Conservation (phyloP, 2,329 filamentous ascomycete genomes). For the Xenosphaeropsis pyriputrescens region DNA sequence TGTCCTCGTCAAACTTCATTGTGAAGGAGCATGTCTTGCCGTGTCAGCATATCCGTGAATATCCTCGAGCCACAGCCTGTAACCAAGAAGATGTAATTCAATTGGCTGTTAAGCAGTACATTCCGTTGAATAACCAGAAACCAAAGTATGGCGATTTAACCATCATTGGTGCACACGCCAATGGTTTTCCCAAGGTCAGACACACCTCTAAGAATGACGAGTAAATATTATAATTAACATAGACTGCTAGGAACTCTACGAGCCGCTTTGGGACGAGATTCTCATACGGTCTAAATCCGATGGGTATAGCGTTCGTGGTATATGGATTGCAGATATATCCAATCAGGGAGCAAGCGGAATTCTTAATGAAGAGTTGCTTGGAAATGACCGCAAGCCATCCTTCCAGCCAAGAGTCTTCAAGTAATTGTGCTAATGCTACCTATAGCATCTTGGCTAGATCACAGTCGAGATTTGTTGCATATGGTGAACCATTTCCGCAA, state of each 20-base stretch:
- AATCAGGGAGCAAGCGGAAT: constrained; percentile 70
- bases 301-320: constrained; percentile 58
- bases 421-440: background rate
- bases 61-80: constrained; percentile 54
- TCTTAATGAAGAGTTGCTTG: constrained; percentile 61
- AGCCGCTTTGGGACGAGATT: constrained; percentile 81
- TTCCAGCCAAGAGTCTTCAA: background rate
- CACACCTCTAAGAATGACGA: background rate
- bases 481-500: constrained; percentile 73
- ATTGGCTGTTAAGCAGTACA: constrained; percentile 79
- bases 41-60: constrained; percentile 71
- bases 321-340: constrained; percentile 86
- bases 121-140: constrained; percentile 51
- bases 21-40: constrained; percentile 62
- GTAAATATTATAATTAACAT: background rate
- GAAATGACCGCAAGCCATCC: constrained; percentile 61
- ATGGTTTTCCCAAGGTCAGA: constrained; percentile 76
- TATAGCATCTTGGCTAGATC: constrained; percentile 71
- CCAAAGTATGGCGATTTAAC: constrained; percentile 68
- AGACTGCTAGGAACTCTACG: constrained; percentile 62
- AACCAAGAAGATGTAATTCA: constrained; percentile 62
- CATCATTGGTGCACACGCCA: constrained; percentile 76
- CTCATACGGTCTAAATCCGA: constrained; percentile 37
- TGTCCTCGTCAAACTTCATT: constrained; percentile 30
- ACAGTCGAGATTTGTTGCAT: constrained; percentile 69